Evolutionary conservation across 805 yeast species (phyloP).

Genomic region (Candida maesae): DNA sequence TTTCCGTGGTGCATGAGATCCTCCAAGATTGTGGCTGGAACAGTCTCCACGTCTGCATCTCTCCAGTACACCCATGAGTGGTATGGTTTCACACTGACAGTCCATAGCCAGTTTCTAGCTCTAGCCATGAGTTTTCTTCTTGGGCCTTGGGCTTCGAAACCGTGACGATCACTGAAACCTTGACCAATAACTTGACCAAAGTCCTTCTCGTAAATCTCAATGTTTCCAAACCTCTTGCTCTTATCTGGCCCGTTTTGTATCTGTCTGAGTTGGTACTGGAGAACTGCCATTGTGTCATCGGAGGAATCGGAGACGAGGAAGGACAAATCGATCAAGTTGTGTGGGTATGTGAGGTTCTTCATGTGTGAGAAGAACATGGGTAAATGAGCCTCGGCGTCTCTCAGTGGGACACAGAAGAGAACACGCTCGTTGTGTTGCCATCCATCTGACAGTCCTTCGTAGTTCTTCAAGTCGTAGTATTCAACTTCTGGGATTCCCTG

Average conservation of each 20-base stretch:
- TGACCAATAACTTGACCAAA: conserved; percentile 94
- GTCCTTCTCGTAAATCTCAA: conserved; percentile 86
- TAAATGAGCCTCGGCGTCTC: conserved; percentile 89
- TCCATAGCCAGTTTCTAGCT: conserved; percentile 91
- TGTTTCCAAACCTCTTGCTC: conserved; percentile 66
- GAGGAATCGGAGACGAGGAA: conserved; percentile 88
- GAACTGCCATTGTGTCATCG: conserved; percentile 78
- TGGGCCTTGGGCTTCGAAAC: conserved; percentile 95
- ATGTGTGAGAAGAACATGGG: conserved; percentile 87
- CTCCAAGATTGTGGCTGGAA: conserved; percentile 80
- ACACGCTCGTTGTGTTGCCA: conserved; percentile 82
- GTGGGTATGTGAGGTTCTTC: conserved; percentile 81
- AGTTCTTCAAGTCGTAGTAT: conserved; percentile 69
- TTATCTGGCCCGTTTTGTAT: conserved; percentile 66
- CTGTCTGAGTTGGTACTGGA: conserved; percentile 52
- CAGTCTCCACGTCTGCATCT: conserved; percentile 93
- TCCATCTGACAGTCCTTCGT: conserved; percentile 70
- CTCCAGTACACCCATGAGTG: conserved; percentile 98
- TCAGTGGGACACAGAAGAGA: conserved; percentile 81
- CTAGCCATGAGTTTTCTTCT: conserved; percentile 93
- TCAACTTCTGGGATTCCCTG: conserved; percentile 42
- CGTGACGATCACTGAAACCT: conserved; percentile 90
- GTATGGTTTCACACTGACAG: conserved; percentile 84
- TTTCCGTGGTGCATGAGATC: conserved; percentile 89
- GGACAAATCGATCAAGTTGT: conserved; percentile 75